Evolutionary conservation across 2,329 filamentous ascomycete genomes (phyloP).

Genomic region (Botrytis medusae): DNA sequence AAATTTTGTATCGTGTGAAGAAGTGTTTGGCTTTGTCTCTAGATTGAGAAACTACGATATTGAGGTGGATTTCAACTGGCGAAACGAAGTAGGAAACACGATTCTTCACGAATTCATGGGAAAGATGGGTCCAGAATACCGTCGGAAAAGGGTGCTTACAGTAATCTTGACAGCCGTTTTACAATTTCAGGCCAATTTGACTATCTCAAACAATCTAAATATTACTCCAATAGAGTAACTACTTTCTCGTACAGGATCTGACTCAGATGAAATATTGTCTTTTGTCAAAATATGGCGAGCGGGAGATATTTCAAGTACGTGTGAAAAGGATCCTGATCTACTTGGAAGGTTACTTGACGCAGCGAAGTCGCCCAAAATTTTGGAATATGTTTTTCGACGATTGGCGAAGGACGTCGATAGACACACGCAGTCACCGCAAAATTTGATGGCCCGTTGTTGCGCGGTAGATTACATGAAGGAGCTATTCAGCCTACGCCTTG

Average conservation of each 20-base stretch:
- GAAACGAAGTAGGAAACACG: not conserved
- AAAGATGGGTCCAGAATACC: too few species aligned
- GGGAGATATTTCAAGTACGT: not conserved
- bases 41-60: not conserved
- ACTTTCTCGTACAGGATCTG: fast-evolving
- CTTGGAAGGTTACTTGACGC: not conserved
- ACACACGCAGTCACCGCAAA: fast-evolving
- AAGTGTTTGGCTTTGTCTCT: not conserved
- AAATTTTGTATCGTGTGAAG: fast-evolving
- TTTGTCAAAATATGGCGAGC: not conserved
- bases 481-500: fast-evolving
- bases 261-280: not conserved
- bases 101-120: not conserved
- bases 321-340: not conserved
- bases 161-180: not conserved
- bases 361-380: not conserved
- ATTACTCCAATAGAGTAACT: not conserved
- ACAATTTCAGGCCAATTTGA: not conserved
- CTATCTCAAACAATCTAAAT: not conserved
- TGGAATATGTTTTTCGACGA: not conserved
- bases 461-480: not conserved
- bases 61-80: not conserved
- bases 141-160: not conserved
- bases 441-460: not conserved
- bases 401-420: not conserved